Base-by-base conservation (phyloP, 441 rosid genomes). In the Aleurites moluccanus region DNA sequence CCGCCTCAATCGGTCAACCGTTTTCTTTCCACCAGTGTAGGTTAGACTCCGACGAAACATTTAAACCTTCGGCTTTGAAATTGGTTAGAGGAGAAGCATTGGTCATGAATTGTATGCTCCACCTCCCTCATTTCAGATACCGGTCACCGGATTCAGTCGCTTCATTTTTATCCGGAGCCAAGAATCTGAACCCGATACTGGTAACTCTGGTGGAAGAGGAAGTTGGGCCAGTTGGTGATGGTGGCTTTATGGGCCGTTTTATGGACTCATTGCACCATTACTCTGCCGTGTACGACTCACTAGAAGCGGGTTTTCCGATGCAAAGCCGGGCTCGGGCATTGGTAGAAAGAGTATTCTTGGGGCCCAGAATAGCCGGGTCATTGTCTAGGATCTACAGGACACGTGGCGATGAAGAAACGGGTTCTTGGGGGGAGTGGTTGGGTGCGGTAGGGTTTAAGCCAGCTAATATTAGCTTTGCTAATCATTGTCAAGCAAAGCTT, bases 251-350 rank as follows among this genome's bases (percentile, higher is more conserved):
- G 38, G 80, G 83, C 35, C 82, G 85, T 70, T 94, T 94, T 69
- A 88, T 90, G 95, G 98, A 94, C 83, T 81, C 89, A 10, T 76
- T 92, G 71, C 91, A 92, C 73, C 97, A 94, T 18, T 92, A 84
- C 82, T 90, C 97, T 0, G 96, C 98, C n/a, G 40, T 92, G 6
- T 92, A 86, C 21, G 97, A 94, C 78, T 92, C 97, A 33, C 77
- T 94, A 2, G 94, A 92, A 77, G 89, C 90, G 0, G 88, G 92
- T 33, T 87, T 88, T 66, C 92, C 96, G 6, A 80, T 85, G 82
- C 87, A 80, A 73, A 71, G 82, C 65, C 81, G 79, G 49, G 91
- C 89, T 4, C 80, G 93, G n/a, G 79, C 83, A 7, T 80, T 90
- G 35, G 96, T 94, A 1, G 96, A 90, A 70, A 84, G 82, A 76